Evolutionary conservation across 768 basidiomycete species (phyloP).

Genomic region (Rhizopogon rudus): DNA sequence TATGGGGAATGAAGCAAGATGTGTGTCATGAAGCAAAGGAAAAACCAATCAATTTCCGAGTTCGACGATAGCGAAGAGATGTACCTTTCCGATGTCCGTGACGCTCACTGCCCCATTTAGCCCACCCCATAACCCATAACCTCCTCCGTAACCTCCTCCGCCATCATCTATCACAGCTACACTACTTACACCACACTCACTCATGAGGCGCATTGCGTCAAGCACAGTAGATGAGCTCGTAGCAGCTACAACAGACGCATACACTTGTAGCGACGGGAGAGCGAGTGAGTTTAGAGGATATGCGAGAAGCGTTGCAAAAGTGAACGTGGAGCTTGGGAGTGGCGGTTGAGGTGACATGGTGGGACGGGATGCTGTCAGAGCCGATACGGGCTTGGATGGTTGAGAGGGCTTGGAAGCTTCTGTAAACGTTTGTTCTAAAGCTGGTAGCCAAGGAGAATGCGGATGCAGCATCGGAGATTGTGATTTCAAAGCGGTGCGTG

Average conservation of each 20-base stretch:
- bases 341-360: neutral
- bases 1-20: too few species aligned
- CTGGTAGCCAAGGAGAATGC: neutral
- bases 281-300: conserved; percentile 52
- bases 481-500: conserved; percentile 14
- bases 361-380: neutral
- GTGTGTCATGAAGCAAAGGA: neutral
- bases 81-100: conserved; percentile 74
- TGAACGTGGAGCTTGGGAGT: conserved; percentile 4
- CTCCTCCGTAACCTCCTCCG: neutral
- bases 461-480: neutral
- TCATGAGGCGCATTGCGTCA: conserved; percentile 84
- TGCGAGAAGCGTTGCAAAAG: conserved; percentile 41
- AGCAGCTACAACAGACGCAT: conserved; percentile 57
- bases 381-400: neutral
- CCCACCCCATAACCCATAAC: conserved; percentile 30
- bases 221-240: conserved; percentile 59
- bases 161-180: conserved; percentile 73
- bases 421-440: conserved; percentile 4
- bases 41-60: neutral
- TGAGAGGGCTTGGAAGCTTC: neutral
- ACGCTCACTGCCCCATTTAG: conserved; percentile 77
- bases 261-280: conserved; percentile 62
- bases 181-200: conserved; percentile 80
- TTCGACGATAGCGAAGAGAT: neutral